These are phyloP conservation scores for Aspergillus kassunensis DNA, from an alignment of 495 filamentous ascomycete genomes.

Conservation along the genomic window DNA sequence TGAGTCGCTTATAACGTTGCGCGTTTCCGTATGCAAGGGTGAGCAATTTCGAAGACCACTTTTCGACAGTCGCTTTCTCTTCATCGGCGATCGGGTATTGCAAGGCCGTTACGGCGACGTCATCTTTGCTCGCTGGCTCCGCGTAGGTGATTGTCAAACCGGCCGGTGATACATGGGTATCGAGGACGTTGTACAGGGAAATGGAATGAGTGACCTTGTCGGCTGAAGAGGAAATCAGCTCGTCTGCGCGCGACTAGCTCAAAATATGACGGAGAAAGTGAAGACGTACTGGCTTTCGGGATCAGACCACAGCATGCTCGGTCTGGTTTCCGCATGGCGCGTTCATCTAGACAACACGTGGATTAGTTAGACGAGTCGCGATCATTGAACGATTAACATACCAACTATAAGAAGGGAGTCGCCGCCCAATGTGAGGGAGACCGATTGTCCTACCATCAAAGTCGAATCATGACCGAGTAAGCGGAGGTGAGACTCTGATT, in stretches of 20 bases:
- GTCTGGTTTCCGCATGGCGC: slow-evolving; percentile 26
- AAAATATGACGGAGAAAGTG: neutral
- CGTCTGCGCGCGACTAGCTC: neutral
- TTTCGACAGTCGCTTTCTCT: slow-evolving; percentile 44
- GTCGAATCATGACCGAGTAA: slow-evolving; percentile 37
- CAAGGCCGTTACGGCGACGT: slow-evolving; percentile 54
- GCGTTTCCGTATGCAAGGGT: slow-evolving; percentile 69
- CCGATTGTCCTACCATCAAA: slow-evolving; percentile 53
- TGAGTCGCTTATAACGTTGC: slow-evolving; percentile 67
- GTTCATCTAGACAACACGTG: slow-evolving; percentile 26
- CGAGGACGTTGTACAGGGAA: slow-evolving; percentile 80
- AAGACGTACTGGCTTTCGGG: slow-evolving; percentile 29
- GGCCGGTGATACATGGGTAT: slow-evolving; percentile 60
- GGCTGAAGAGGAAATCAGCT: slow-evolving; percentile 14
- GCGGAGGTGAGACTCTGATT: slow-evolving; percentile 21
- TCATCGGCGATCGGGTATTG: slow-evolving; percentile 57
- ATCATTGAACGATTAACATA: slow-evolving; percentile 25
- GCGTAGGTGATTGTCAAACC: slow-evolving; percentile 78
- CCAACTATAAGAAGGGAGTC: slow-evolving; percentile 63
- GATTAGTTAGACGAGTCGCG: neutral
- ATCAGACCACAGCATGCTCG: slow-evolving; percentile 36
- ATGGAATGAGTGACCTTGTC: slow-evolving; percentile 51
- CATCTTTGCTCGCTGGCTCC: slow-evolving; percentile 47
- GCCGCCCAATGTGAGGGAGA: slow-evolving; percentile 58
- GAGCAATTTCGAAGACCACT: slow-evolving; percentile 63